Percentiles rank a stretch among this genome's conserved stretches.
These are phyloP conservation scores for Gentiana macrophylla DNA, from an alignment of 257 asterid species.

Conservation along the genomic window DNA sequence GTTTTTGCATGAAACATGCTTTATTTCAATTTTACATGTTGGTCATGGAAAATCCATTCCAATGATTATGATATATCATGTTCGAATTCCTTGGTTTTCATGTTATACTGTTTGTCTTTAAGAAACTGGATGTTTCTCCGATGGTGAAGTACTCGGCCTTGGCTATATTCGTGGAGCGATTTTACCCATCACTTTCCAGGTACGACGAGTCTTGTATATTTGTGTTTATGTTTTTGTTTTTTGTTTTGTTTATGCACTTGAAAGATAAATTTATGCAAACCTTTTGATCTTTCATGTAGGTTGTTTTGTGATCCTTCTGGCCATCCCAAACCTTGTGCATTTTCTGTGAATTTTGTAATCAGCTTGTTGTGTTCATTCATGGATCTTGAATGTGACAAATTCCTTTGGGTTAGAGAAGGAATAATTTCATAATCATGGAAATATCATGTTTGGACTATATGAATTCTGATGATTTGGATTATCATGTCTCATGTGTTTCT, in stretches of 20 bases:
- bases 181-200: slow-evolving; percentile 55
- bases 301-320: background rate
- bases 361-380: background rate
- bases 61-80: too few species aligned
- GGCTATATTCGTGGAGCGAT: slow-evolving; percentile 63
- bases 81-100: background rate
- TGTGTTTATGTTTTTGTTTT: background rate
- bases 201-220: background rate
- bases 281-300: background rate
- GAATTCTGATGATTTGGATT: too few species aligned
- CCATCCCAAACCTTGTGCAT: background rate
- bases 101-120: background rate
- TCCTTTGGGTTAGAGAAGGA: background rate
- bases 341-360: background rate
- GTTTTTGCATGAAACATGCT: too few species aligned
- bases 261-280: background rate
- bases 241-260: background rate
- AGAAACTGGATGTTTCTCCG: slow-evolving; percentile 47
- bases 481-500: too few species aligned
- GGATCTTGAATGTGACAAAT: background rate
- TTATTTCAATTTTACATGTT: background rate
- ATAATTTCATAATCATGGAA: too few species aligned
- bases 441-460: too few species aligned
- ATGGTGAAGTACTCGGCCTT: slow-evolving; percentile 72
- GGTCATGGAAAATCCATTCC: too few species aligned